These are phyloP conservation scores for Brassica hybrid DNA, from an alignment of 441 rosid species.

Conservation along the genomic window DNA sequence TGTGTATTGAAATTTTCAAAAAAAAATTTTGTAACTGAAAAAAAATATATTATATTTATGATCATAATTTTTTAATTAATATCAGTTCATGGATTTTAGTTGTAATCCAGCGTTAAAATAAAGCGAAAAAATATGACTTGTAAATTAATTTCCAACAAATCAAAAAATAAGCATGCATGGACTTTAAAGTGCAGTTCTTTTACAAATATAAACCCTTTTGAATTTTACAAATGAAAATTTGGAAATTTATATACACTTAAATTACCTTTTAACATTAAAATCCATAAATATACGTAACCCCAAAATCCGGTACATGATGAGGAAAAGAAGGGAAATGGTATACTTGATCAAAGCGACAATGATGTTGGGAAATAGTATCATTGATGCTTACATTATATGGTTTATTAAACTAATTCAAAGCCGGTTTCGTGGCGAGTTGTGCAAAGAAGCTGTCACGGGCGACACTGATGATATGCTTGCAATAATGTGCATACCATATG, in stretches of 20 bases:
- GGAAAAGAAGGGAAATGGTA: not conserved
- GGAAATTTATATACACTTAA: not conserved
- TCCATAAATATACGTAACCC: not conserved
- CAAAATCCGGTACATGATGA: conserved; percentile 2
- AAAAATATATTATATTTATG: not conserved
- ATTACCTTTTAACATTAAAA: not conserved
- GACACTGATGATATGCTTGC: conserved; percentile 21
- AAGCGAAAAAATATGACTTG: not conserved
- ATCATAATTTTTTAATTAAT: not conserved
- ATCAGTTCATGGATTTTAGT: not conserved
- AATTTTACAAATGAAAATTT: not conserved
- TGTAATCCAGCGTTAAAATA: not conserved
- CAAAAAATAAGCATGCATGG: not conserved
- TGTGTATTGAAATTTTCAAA: not conserved
- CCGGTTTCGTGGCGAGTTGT: conserved; percentile 32
- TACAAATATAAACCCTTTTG: not conserved
- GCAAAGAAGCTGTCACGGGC: conserved; percentile 14
- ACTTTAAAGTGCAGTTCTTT: not conserved
- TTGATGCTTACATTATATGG: conserved; percentile 25
- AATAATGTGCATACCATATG: too few species aligned
- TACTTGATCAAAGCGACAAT: not conserved
- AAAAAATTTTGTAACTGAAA: too few species aligned
- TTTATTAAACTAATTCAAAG: not conserved
- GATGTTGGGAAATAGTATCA: conserved; percentile 2
- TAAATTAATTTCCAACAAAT: too few species aligned